Evolutionary conservation across 2,329 filamentous ascomycete genomes (phyloP), one percentile per base, ranked within the genome.

Genomic region (Cordyceps cateniannulata): DNA sequence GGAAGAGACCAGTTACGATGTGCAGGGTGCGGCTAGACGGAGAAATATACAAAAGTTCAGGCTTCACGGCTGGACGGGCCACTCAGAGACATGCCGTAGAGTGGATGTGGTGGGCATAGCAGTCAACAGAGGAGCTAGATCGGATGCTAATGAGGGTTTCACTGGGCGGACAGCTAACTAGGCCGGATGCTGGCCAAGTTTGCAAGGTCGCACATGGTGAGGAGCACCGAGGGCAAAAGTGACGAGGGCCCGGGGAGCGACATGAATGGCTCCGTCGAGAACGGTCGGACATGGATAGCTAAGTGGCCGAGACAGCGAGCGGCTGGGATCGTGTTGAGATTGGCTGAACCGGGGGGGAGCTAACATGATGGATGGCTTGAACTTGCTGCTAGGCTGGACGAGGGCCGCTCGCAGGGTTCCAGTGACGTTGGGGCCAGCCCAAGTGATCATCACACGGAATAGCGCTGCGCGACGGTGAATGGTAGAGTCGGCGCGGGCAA

Each of bases 241-340:
- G 48, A 61, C 27, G 12, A 53, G 40, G 50, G 50, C 25, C 38
- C 29, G 48, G 56, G 48, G 48, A 52, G 47, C 24, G 22, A 54
- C 51, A 49, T 61, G 42, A 61, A 53, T 61, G 59, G 59, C 59
- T 54, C 50, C 40, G 49, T 49, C 29, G 42, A 35, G 59, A 49
- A 55, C 22, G 32, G 32, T 35, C 50, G 24, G 40, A 27, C 44
- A 55, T 54, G 51, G 51, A 61, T 27, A 32, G 20, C 20, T 14
- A 25, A 51, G 18, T 42, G 56, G 47, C 29, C 45, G 32, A 49
- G 38, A n/a, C 25, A 29, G 42, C 22, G 48, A 60, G 59, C 59
- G 59, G 27, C 51, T 61, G 50, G 51, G 16, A 24, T 24, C 50
- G 24, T 18, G 51, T 54, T 51, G 18, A 55, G 59, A 61, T 61